These are phyloP conservation scores for Avicennia marina DNA, from an alignment of 257 asterid genomes.

Conservation along the genomic window DNA sequence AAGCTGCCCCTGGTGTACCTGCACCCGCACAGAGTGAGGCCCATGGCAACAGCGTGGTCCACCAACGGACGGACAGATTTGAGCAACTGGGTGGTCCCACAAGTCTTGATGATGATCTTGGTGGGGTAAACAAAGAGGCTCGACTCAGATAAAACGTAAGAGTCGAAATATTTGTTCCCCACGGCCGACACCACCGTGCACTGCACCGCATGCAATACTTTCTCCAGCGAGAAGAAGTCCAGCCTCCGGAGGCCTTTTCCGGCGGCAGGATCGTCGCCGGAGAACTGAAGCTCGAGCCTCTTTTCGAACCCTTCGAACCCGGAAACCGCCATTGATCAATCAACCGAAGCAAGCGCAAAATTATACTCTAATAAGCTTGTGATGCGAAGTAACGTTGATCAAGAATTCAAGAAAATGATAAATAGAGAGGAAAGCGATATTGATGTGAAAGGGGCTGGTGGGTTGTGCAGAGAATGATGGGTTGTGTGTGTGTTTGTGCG, in stretches of 20 bases:
- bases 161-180: constrained; percentile 59
- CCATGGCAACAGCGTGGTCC: constrained; percentile 31
- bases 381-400: no score
- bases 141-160: constrained; percentile 67
- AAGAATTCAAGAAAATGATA: no score
- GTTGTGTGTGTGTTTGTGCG: neutral
- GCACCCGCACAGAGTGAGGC: constrained; percentile 51
- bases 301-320: constrained; percentile 89
- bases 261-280: constrained; percentile 49
- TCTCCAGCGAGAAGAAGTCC: constrained; percentile 42
- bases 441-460: neutral
- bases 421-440: no score
- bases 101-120: constrained; percentile 76
- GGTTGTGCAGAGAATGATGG: neutral
- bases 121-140: constrained; percentile 72
- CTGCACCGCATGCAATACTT: constrained; percentile 63
- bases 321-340: constrained; percentile 53
- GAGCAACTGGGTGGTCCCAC: constrained; percentile 76
- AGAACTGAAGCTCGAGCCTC: constrained; percentile 66
- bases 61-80: constrained; percentile 57
- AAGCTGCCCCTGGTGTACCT: constrained; percentile 80
- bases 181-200: constrained; percentile 82
- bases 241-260: constrained; percentile 54
- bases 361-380: no score
- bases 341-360: no score